These are phyloP conservation scores for Sporobolomyces phaffii DNA, from an alignment of 768 basidiomycete genomes.

Conservation along the genomic window DNA sequence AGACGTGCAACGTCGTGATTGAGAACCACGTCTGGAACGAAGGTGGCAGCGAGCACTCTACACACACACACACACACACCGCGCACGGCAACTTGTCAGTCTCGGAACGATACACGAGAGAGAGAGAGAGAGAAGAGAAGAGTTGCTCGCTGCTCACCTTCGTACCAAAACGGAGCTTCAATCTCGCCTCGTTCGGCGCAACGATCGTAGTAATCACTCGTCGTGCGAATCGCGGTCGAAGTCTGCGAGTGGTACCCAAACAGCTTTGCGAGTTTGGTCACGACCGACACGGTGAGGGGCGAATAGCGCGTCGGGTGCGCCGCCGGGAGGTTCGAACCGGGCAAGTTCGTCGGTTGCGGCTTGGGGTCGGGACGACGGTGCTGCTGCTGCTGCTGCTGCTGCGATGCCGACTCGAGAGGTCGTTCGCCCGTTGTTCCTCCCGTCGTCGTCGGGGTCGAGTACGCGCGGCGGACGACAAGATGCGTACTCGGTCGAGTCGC, in stretches of 20 bases:
- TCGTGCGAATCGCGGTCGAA: constrained; percentile 49
- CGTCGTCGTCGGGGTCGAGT: too few species aligned
- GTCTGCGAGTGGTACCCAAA: constrained; percentile 49
- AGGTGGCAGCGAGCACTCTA: constrained; percentile 77
- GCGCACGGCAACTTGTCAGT: too few species aligned
- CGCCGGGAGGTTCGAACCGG: constrained; percentile 30
- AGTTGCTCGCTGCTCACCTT: too few species aligned
- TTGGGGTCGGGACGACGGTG: not conserved
- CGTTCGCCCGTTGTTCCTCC: too few species aligned
- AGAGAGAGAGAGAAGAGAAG: not conserved
- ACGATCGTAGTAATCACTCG: constrained; percentile 48
- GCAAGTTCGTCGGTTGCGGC: constrained; percentile 33
- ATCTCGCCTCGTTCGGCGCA: constrained; percentile 48
- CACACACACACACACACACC: too few species aligned
- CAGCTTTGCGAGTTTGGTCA: constrained; percentile 45
- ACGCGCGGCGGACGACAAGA: too few species aligned
- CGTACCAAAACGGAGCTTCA: constrained; percentile 50
- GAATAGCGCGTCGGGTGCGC: constrained; percentile 29
- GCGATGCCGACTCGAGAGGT: too few species aligned
- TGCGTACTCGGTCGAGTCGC: not conserved
- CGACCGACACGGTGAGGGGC: constrained; percentile 37
- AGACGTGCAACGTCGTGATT: constrained; percentile 82
- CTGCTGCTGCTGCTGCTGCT: not conserved
- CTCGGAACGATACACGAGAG: too few species aligned
- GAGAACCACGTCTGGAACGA: constrained; percentile 98